Evolutionary conservation across 2,329 filamentous ascomycete species (phyloP).

Genomic region (Ophiostoma australiae): DNA sequence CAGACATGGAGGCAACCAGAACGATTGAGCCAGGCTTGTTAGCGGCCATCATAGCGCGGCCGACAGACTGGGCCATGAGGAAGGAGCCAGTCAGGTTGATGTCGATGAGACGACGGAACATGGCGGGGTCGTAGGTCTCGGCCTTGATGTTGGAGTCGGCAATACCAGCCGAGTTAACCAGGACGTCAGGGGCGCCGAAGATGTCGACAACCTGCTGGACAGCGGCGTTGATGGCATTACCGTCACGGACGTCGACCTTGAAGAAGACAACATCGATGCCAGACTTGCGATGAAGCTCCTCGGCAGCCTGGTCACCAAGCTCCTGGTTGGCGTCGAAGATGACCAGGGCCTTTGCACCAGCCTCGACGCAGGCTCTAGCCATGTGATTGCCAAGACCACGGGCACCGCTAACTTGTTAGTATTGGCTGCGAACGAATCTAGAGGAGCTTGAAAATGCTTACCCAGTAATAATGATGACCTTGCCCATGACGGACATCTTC

Average conservation of each 20-base stretch:
- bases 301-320: constrained; percentile 64
- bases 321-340: constrained; percentile 76
- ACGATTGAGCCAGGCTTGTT: constrained; percentile 68
- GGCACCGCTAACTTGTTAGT: constrained; percentile 54
- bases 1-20: constrained; percentile 75
- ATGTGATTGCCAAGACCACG: constrained; percentile 75
- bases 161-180: constrained; percentile 77
- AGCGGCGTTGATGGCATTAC: constrained; percentile 62
- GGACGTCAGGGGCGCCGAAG: constrained; percentile 65
- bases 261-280: constrained; percentile 70
- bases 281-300: constrained; percentile 66
- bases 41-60: constrained; percentile 66
- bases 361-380: constrained; percentile 71
- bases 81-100: constrained; percentile 79
- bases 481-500: constrained; percentile 64
- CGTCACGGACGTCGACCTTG: constrained; percentile 73
- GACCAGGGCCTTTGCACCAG: constrained; percentile 66
- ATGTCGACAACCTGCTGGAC: constrained; percentile 61
- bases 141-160: constrained; percentile 81
- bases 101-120: constrained; percentile 73
- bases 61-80: constrained; percentile 68
- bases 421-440: not conserved
- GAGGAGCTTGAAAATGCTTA: constrained; percentile 37
- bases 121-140: constrained; percentile 68
- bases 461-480: constrained; percentile 69